phyloP scores from a whole-genome alignment of 169 alveolate genomes.

The Plasmodium relictum region DNA sequence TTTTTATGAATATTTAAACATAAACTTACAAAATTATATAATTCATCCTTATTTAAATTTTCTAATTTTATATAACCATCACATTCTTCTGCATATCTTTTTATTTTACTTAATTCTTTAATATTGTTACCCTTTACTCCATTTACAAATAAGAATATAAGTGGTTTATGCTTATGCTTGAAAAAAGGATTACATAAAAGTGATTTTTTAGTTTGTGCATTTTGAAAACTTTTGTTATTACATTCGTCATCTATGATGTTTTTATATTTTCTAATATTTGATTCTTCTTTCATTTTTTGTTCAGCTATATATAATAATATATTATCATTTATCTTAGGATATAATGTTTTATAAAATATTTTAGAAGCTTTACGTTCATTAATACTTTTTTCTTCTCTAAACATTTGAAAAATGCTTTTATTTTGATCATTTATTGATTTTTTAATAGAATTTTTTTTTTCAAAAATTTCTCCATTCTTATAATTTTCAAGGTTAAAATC shows the following conservation, averaged over 20 bases:
- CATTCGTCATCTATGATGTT: too few relatives aligned
- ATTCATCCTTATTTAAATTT: constrained; percentile 44
- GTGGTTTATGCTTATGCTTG: constrained; percentile 73
- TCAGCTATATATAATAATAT: constrained; percentile 52
- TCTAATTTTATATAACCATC: constrained; percentile 79
- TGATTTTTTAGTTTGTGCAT: constrained; percentile 7
- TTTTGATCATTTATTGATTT: background rate
- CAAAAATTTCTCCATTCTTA: background rate
- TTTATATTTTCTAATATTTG: background rate
- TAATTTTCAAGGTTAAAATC: background rate
- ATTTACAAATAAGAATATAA: constrained; percentile 57
- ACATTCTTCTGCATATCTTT: constrained; percentile 80
- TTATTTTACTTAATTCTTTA: constrained; percentile 59
- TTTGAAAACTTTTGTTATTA: too few relatives aligned
- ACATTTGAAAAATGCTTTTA: constrained; percentile 24
- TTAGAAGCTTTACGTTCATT: background rate
- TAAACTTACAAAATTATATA: constrained; percentile 77
- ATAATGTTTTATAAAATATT: constrained; percentile 34
- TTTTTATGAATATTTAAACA: constrained; percentile 59
- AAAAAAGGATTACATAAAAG: constrained; percentile 71
- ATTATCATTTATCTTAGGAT: constrained; percentile 41
- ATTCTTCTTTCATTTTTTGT: constrained; percentile 39
- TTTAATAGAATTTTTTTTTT: background rate
- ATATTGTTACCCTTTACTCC: constrained; percentile 45
- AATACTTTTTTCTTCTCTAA: constrained; percentile 6